A percentile compares a stretch with the other conserved stretches of the same genome.
Evolutionary conservation across 2,329 filamentous ascomycete species (phyloP).

Genomic region (Phialophora verrucosa): DNA sequence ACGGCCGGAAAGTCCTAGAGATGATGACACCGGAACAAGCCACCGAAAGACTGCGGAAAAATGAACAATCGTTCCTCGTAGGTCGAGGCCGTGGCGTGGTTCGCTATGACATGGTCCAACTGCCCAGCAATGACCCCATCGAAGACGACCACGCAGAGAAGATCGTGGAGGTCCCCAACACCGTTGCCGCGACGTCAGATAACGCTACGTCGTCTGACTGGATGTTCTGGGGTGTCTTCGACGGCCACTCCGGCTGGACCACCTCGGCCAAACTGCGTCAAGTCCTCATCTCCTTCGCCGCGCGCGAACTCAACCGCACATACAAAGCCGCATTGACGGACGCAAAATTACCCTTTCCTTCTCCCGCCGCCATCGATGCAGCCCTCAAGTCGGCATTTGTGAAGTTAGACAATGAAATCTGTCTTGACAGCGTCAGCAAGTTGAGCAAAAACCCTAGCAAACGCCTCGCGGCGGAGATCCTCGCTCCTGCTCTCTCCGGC

Average conservation of each 20-base stretch:
- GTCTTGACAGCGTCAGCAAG: constrained; percentile 88
- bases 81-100: constrained; percentile 89
- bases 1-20: constrained; percentile 84
- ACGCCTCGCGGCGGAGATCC: constrained; percentile 84
- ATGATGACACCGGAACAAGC: constrained; percentile 97
- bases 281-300: constrained; percentile 88
- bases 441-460: constrained; percentile 89
- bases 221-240: constrained; percentile 99
- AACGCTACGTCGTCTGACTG: constrained; percentile 72
- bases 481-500: constrained; percentile 93
- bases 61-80: constrained; percentile 90
- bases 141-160: constrained; percentile 98
- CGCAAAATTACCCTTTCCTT: constrained; percentile 66
- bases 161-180: constrained; percentile 85
- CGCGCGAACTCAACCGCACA: constrained; percentile 87
- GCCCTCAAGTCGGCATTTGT: constrained; percentile 94
- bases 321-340: constrained; percentile 74
- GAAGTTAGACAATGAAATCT: constrained; percentile 89
- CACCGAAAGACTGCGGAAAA: constrained; percentile 82
- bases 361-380: constrained; percentile 79
- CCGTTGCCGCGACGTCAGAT: constrained; percentile 58
- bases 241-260: constrained; percentile 97
- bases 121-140: constrained; percentile 95
- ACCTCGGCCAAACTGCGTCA: constrained; percentile 95
- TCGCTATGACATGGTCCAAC: constrained; percentile 90